phyloP scores from a whole-genome alignment of 1,284 basidiomycete genomes.

The Heterobasidion irregulare region DNA sequence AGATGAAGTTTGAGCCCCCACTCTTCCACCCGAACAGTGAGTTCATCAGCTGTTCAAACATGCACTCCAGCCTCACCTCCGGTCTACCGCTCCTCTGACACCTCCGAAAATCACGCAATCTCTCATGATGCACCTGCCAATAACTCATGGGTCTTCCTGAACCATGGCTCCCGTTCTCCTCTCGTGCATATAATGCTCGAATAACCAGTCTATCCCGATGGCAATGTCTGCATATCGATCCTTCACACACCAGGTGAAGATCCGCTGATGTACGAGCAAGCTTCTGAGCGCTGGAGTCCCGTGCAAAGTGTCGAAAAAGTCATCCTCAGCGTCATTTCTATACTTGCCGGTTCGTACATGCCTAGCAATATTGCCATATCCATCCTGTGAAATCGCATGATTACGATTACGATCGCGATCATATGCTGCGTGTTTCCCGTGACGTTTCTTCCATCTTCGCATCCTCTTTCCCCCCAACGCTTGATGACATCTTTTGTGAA shows the following conservation, averaged over 20 bases:
- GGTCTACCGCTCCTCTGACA: background rate
- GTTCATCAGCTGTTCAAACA: constrained; percentile 19
- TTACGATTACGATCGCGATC: no score
- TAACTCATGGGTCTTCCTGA: background rate
- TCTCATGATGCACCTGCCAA: no score
- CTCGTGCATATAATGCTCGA: background rate
- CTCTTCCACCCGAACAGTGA: constrained; percentile 96
- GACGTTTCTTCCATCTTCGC: background rate
- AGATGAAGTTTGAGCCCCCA: constrained; percentile 97
- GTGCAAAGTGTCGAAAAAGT: constrained; percentile 98
- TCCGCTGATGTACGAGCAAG: constrained; percentile 85
- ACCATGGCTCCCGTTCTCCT: background rate
- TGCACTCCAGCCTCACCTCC: background rate
- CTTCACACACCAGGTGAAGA: constrained; percentile 96
- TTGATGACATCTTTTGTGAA: background rate
- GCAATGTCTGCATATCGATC: constrained; percentile 97
- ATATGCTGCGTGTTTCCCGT: background rate
- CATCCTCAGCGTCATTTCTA: constrained; percentile 90
- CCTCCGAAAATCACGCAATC: background rate
- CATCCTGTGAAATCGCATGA: no score
- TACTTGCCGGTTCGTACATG: constrained; percentile 78
- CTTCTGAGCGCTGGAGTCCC: constrained; percentile 96
- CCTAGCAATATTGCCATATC: no score
- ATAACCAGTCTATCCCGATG: constrained; percentile 79
- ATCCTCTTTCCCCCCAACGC: background rate